Conservation (phyloP, 2,329 filamentous ascomycete species). For the Tolypocladium tropicale region DNA sequence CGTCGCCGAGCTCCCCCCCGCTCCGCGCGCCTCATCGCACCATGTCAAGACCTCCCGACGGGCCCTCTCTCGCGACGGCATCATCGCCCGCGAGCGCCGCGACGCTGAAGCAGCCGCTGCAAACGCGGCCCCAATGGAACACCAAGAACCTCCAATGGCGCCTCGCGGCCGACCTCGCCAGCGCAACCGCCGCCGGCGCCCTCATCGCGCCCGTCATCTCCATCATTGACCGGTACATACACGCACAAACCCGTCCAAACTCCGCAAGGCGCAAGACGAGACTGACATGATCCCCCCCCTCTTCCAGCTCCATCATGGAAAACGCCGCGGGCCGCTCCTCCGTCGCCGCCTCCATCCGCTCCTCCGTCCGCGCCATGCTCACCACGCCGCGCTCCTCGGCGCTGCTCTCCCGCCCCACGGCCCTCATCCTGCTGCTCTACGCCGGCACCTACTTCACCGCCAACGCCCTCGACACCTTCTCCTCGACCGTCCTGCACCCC, state of each 20-base stretch:
- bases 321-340: slow-evolving; percentile 61
- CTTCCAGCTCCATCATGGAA: slow-evolving; percentile 70
- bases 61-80: neutral
- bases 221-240: slow-evolving; percentile 79
- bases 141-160: slow-evolving; percentile 60
- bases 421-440: slow-evolving; percentile 66
- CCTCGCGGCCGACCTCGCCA: slow-evolving; percentile 55
- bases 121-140: slow-evolving; percentile 50
- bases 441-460: slow-evolving; percentile 83
- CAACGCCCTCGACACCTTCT: slow-evolving; percentile 73
- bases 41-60: neutral
- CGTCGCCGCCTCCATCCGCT: slow-evolving; percentile 47
- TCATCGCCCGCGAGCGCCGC: neutral
- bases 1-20: too few species aligned
- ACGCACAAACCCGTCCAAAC: too few species aligned
- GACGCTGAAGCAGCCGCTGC: neutral
- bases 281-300: too few species aligned
- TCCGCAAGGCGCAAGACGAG: too few species aligned
- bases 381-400: slow-evolving; percentile 46
- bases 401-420: slow-evolving; percentile 56
- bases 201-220: slow-evolving; percentile 77
- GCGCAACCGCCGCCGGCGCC: slow-evolving; percentile 61
- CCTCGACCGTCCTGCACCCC: slow-evolving; percentile 45
- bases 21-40: too few species aligned
- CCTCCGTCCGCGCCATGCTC: slow-evolving; percentile 46